Evolutionary conservation across 106 monocot genomes (phyloP).

Genomic region (Cymbidium sinense): DNA sequence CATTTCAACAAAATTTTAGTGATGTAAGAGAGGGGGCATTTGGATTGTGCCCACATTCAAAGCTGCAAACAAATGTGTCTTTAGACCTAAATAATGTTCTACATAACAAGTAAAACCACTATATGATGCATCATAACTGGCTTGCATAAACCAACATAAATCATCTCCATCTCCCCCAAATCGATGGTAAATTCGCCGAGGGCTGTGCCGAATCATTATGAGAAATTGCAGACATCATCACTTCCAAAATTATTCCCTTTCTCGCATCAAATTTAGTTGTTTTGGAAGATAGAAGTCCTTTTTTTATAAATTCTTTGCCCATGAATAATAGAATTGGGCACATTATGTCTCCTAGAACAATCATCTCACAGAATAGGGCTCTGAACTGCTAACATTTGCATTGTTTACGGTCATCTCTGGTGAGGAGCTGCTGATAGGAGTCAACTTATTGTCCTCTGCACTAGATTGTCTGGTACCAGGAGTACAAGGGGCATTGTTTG

Average conservation of each 20-base stretch:
- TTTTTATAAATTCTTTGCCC: not conserved
- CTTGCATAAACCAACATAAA: not conserved
- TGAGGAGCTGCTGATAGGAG: constrained; percentile 13
- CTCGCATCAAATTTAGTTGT: not conserved
- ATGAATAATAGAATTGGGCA: not conserved
- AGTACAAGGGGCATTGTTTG: not conserved
- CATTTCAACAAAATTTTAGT: not conserved
- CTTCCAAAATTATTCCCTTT: not conserved
- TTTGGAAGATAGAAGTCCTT: not conserved
- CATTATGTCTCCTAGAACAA: not conserved
- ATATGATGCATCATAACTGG: not conserved
- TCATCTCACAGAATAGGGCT: constrained; percentile 36
- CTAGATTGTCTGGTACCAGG: constrained; percentile 8
- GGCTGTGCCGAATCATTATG: not conserved
- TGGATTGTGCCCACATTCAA: constrained; percentile 1
- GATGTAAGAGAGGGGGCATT: not conserved
- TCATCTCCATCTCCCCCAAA: not conserved
- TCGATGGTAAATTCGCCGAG: not conserved
- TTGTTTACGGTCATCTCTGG: constrained; percentile 9
- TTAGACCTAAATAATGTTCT: not conserved
- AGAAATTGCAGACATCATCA: not conserved
- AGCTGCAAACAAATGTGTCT: not conserved
- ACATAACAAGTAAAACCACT: not conserved
- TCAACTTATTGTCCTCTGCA: constrained; percentile 5
- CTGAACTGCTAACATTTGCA: constrained; percentile 16